Percentiles rank a stretch among this genome's conserved stretches.
Evolutionary conservation across 768 basidiomycete genomes (phyloP).

Genomic region (Lactarius sanguifluus): DNA sequence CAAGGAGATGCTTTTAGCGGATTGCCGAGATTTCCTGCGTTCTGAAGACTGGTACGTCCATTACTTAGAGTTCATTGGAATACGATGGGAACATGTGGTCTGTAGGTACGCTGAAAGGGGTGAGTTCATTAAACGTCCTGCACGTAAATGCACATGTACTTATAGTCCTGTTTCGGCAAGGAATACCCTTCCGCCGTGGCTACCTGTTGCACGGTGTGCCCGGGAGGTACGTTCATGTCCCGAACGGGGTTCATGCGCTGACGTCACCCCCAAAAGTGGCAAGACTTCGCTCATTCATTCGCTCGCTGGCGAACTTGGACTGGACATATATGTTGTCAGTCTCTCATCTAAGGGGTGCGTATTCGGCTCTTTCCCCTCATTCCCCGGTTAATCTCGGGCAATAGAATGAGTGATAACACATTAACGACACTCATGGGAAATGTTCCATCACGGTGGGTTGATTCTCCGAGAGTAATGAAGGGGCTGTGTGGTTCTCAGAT

Average conservation of each 20-base stretch:
- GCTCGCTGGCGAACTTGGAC: conserved; percentile 76
- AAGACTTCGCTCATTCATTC: conserved; percentile 88
- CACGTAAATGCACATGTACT: conserved; percentile 12
- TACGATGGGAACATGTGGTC: conserved; percentile 13
- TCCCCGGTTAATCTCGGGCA: conserved; percentile 26
- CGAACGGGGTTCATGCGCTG: conserved; percentile 17
- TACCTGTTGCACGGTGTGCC: conserved; percentile 85
- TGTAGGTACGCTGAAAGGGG: conserved; percentile 88
- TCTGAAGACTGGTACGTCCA: conserved; percentile 79
- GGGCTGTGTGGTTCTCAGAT: conserved; percentile 27
- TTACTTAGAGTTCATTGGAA: conserved; percentile 25
- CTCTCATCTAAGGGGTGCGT: conserved; percentile 79
- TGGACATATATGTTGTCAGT: conserved; percentile 91
- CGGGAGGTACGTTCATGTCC: conserved; percentile 55
- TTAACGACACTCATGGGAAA: conserved; percentile 84
- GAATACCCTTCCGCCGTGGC: conserved; percentile 85
- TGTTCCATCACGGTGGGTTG: conserved; percentile 72
- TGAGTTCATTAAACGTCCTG: conserved; percentile 37
- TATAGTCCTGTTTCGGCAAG: conserved; percentile 39
- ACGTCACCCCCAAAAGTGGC: conserved; percentile 49
- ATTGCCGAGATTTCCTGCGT: conserved; percentile 81
- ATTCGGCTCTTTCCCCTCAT: conserved; percentile 32
- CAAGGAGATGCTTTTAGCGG: conserved; percentile 85
- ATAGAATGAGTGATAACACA: conserved; percentile 88
- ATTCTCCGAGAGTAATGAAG: conserved; percentile 17